These are phyloP conservation scores for Tilletia setariae DNA, from an alignment of 1,284 basidiomycete species.

Conservation along the genomic window DNA sequence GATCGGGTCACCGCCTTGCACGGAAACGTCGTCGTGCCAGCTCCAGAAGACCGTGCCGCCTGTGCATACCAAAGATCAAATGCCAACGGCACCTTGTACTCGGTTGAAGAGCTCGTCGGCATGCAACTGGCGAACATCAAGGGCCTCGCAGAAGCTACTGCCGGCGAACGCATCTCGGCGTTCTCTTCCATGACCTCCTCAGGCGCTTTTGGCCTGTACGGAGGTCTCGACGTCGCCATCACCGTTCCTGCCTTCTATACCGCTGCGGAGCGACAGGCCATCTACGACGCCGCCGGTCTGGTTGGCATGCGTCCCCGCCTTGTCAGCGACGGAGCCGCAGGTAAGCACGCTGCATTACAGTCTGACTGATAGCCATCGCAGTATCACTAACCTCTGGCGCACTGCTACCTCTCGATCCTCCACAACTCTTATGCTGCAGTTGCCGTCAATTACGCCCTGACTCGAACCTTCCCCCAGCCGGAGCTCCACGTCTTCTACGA, in stretches of 20 bases:
- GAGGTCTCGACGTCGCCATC: conserved; percentile 50
- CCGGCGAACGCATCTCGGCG: conserved; percentile 56
- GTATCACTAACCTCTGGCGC: too few relatives aligned
- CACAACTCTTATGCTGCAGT: too few relatives aligned
- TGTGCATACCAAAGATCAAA: conserved; percentile 4
- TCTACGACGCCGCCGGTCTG: conserved; percentile 79
- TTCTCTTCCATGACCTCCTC: conserved; percentile 24
- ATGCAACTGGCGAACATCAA: conserved; percentile 92
- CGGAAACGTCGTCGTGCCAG: not conserved
- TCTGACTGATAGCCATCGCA: not conserved
- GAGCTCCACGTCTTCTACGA: conserved; percentile 93
- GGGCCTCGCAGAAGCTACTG: conserved; percentile 74
- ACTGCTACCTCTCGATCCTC: too few relatives aligned
- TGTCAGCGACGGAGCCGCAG: conserved; percentile 85
- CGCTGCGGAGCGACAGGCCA: conserved; percentile 74
- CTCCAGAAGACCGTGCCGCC: conserved; percentile 1
- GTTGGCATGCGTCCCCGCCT: conserved; percentile 80
- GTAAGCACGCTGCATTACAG: conserved; percentile 33
- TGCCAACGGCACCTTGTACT: not conserved
- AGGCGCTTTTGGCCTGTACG: conserved; percentile 13
- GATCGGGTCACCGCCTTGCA: not conserved
- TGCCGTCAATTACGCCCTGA: conserved; percentile 75
- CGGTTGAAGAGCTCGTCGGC: conserved; percentile 83
- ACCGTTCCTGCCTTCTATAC: conserved; percentile 52
- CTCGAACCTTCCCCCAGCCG: conserved; percentile 67